Conservation (phyloP, 176 grass and related monocot species). For the Triticum aestivum region IWGSC_CS_RefSeq_v2.1 NC_057808.1:504484733-504485232, state of each 20-base stretch:
- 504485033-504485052: not conserved
- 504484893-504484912: slow-evolving; percentile 98
- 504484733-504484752: slow-evolving; percentile 90
- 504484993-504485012: slow-evolving; percentile 3
- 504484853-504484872: slow-evolving; percentile 93
- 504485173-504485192: slow-evolving; percentile 9
- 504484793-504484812: slow-evolving; percentile 87
- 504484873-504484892: slow-evolving; percentile 96
- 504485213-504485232: slow-evolving; percentile 14
- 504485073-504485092: not conserved
- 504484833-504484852: slow-evolving; percentile 92
- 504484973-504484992: not conserved
- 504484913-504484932: slow-evolving; percentile 93
- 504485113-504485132: slow-evolving; percentile 5
- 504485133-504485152: slow-evolving; percentile 11
- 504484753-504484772: slow-evolving; percentile 92
- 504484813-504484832: slow-evolving; percentile 65
- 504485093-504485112: slow-evolving; percentile 10
- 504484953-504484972: slow-evolving; percentile 12
- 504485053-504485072: not conserved
- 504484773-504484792: slow-evolving; percentile 91
- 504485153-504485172: slow-evolving; percentile 16
- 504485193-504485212: not conserved
- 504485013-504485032: not conserved
- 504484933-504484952: slow-evolving; percentile 71